Conservation (phyloP, 2,329 filamentous ascomycete species). For the Aspergillus sp. region DNA sequence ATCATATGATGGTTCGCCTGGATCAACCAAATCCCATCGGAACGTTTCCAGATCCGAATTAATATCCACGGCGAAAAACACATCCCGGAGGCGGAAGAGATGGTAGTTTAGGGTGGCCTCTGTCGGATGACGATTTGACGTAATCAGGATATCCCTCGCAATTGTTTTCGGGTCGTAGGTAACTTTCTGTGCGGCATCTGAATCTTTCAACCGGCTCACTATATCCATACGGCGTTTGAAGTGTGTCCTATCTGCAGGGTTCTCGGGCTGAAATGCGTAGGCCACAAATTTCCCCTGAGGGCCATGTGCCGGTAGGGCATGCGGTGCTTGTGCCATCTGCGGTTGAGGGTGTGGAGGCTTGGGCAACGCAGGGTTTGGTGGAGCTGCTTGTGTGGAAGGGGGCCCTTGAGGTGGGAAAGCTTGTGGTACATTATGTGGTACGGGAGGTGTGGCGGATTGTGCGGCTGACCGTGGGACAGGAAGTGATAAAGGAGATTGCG, state of each 20-base stretch:
- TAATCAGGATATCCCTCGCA: slow-evolving; percentile 63
- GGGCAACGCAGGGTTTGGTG: background rate
- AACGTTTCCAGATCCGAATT: slow-evolving; percentile 58
- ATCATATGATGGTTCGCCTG: slow-evolving; percentile 15
- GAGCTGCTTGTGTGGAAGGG: background rate
- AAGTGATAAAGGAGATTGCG: too few species aligned
- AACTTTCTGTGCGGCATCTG: slow-evolving; percentile 44
- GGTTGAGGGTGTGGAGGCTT: background rate
- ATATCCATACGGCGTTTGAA: slow-evolving; percentile 36
- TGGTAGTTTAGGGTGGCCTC: slow-evolving; percentile 61
- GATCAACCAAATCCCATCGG: slow-evolving; percentile 61
- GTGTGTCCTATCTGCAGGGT: slow-evolving; percentile 16
- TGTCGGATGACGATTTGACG: slow-evolving; percentile 61
- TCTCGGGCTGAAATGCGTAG: slow-evolving; percentile 11
- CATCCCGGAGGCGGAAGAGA: slow-evolving; percentile 49
- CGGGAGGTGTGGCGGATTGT: background rate
- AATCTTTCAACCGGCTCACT: slow-evolving; percentile 45
- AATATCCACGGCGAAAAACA: slow-evolving; percentile 44
- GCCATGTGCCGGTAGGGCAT: background rate
- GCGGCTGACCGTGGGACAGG: background rate
- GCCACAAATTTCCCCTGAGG: slow-evolving; percentile 1
- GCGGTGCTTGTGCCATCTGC: background rate
- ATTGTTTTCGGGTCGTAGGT: slow-evolving; percentile 63
- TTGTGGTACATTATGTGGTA: background rate
- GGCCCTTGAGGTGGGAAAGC: background rate